Conservation (phyloP, 2,329 filamentous ascomycete species). For the Fusarium sp. region DNA sequence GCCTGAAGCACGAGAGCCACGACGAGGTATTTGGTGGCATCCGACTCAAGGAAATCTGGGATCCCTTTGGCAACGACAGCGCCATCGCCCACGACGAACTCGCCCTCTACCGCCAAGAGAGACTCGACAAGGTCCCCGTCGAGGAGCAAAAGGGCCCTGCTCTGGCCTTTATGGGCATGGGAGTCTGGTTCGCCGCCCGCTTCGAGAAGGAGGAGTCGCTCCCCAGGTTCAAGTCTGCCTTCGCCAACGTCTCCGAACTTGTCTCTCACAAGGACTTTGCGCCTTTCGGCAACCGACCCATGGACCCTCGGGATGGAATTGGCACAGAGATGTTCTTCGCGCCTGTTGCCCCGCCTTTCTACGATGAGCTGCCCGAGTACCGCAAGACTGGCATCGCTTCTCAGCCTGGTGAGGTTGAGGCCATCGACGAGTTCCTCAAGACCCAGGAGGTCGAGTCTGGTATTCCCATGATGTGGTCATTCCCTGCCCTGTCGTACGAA, state of each 20-base stretch:
- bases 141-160: constrained; percentile 44
- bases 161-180: constrained; percentile 44
- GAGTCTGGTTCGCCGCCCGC: constrained; percentile 47
- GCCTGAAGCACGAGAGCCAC: constrained; percentile 39
- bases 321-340: constrained; percentile 49
- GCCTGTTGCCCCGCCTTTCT: constrained; percentile 46
- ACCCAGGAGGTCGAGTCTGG: constrained; percentile 28
- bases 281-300: constrained; percentile 38
- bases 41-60: constrained; percentile 65
- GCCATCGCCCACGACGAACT: constrained; percentile 39
- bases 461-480: constrained; percentile 41
- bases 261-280: constrained; percentile 34
- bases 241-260: constrained; percentile 40
- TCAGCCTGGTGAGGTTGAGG: constrained; percentile 29
- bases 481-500: constrained; percentile 28
- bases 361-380: constrained; percentile 37
- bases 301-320: constrained; percentile 47
- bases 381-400: constrained; percentile 32
- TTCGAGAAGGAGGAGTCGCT: constrained; percentile 38
- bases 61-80: constrained; percentile 61
- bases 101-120: constrained; percentile 37
- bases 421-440: constrained; percentile 39
- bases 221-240: constrained; percentile 25
- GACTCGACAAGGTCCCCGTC: constrained; percentile 21
- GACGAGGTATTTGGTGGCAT: constrained; percentile 39